These are phyloP conservation scores for Reticulascus tulasneorum DNA, from an alignment of 2,329 filamentous ascomycete species.

Conservation along the genomic window DNA sequence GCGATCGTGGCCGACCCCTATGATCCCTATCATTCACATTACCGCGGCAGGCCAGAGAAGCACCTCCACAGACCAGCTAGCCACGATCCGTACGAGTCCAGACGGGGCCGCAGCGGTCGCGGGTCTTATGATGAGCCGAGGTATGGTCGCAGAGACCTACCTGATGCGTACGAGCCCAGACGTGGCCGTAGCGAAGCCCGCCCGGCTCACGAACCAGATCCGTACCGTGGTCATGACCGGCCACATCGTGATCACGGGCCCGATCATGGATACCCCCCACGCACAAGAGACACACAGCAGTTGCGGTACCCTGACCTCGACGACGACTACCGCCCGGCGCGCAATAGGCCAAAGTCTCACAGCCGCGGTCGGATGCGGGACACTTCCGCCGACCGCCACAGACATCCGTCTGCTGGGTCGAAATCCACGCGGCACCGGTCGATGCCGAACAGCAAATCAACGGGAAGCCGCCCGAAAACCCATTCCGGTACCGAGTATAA, in stretches of 20 bases:
- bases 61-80: too few species aligned
- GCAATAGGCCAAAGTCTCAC: neutral
- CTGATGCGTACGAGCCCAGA: neutral
- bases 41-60: neutral
- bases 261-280: conserved; percentile 4
- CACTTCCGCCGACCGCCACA: conserved; percentile 4
- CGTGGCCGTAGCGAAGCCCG: conserved; percentile 6
- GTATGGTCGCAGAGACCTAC: too few species aligned
- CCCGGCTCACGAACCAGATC: conserved; percentile 1
- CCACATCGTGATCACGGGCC: conserved; percentile 6
- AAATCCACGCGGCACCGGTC: conserved; percentile 7
- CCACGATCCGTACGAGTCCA: too few species aligned
- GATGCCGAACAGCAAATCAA: conserved; percentile 5
- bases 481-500: conserved; percentile 14
- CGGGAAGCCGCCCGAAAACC: conserved; percentile 13
- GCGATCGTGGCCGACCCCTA: neutral
- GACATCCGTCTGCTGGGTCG: conserved; percentile 1
- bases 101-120: too few species aligned
- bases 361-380: conserved; percentile 2
- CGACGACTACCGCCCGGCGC: neutral
- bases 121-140: too few species aligned
- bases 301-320: conserved; percentile 9
- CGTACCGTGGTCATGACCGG: conserved; percentile 7
- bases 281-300: conserved; percentile 12
- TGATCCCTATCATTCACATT: neutral